Evolutionary conservation across 1,139 yeast species (phyloP).

Genomic region (Blastobotrys illinoisensis): DNA sequence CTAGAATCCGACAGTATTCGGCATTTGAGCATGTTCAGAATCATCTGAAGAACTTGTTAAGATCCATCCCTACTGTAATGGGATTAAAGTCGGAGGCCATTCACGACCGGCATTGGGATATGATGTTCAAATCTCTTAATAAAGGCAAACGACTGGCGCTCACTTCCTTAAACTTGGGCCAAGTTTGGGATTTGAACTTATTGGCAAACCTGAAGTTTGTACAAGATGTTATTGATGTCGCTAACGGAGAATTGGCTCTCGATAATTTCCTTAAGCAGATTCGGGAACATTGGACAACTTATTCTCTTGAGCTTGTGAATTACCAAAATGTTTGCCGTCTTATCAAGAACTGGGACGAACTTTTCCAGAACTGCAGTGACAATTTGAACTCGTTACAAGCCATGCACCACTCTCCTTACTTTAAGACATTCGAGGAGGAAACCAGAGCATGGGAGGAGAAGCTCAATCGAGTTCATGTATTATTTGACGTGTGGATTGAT

Average conservation of each 20-base stretch:
- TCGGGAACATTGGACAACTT: constrained; percentile 34
- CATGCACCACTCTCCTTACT: constrained; percentile 69
- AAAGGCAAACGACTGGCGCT: constrained; percentile 21
- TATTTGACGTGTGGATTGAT: constrained; percentile 73
- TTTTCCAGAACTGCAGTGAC: constrained; percentile 56
- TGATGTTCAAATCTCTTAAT: constrained; percentile 37
- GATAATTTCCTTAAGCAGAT: constrained; percentile 52
- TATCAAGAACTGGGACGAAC: constrained; percentile 61
- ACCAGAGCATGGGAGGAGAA: constrained; percentile 52
- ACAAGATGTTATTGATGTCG: constrained; percentile 51
- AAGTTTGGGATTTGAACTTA: constrained; percentile 57
- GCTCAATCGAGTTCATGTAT: constrained; percentile 45
- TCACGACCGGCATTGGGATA: constrained; percentile 65
- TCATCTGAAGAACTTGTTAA: constrained; percentile 40
- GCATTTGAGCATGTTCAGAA: constrained; percentile 60
- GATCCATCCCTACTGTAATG: constrained; percentile 39
- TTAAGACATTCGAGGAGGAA: constrained; percentile 55
- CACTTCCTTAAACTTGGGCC: constrained; percentile 43
- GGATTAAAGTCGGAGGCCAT: constrained; percentile 56
- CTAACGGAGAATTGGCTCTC: constrained; percentile 66
- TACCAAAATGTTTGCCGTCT: constrained; percentile 51
- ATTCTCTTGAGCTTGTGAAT: constrained; percentile 50
- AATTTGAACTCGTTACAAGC: constrained; percentile 60
- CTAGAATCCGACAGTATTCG: constrained; percentile 57
- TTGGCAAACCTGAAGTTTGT: constrained; percentile 43